Conservation (phyloP, 176 grass and related monocot genomes). For the Echinochloa phyllopogon region DNA sequence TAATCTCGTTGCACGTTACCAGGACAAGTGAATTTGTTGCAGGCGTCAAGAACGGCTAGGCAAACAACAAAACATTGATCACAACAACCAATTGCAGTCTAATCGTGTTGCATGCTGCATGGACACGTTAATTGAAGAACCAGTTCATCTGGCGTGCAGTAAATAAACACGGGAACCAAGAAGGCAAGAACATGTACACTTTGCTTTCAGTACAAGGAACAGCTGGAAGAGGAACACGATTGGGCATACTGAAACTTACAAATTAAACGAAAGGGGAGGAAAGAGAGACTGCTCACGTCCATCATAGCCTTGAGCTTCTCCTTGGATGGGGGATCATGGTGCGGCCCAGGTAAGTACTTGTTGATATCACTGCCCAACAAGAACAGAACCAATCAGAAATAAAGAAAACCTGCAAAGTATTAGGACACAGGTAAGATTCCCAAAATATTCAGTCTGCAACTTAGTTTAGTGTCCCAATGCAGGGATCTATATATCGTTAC, state of each 20-base stretch:
- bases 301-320: conserved; percentile 75
- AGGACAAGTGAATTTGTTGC: too few species aligned
- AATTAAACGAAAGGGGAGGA: background rate
- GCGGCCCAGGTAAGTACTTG: conserved; percentile 87
- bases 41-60: too few species aligned
- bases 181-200: too few species aligned
- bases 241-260: background rate
- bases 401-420: background rate
- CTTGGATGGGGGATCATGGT: conserved; percentile 88
- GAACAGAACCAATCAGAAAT: background rate
- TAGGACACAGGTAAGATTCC: background rate
- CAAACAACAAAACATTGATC: too few species aligned
- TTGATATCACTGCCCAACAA: conserved; percentile 80
- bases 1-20: too few species aligned
- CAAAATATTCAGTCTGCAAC: too few species aligned
- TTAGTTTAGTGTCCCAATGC: too few species aligned
- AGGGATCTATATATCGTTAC: too few species aligned
- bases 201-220: conserved; percentile 37
- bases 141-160: too few species aligned
- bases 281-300: conserved; percentile 42
- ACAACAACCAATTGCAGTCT: too few species aligned
- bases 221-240: background rate
- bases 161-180: background rate
- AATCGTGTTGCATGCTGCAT: too few species aligned
- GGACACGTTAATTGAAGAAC: too few species aligned